These are phyloP conservation scores for Bryoerythrophyllum caledonicum DNA, from an alignment of 225 moss, liverwort and hornwort genomes.

Conservation along the genomic window DNA sequence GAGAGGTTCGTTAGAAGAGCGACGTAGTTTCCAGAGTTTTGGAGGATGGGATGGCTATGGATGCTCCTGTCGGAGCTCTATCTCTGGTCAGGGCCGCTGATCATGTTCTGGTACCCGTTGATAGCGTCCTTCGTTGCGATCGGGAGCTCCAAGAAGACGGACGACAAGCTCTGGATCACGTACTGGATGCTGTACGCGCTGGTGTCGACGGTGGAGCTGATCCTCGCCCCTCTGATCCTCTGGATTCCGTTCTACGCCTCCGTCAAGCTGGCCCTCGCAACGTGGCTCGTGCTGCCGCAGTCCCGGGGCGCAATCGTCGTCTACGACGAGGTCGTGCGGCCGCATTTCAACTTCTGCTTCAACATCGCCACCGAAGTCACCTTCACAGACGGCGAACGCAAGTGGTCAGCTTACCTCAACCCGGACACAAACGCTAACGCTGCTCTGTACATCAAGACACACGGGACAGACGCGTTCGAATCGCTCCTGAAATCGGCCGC, in stretches of 20 bases:
- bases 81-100: constrained; percentile 24
- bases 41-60: constrained; percentile 38
- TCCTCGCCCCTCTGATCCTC: constrained; percentile 23
- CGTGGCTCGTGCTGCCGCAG: constrained; percentile 40
- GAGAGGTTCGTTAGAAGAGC: neutral
- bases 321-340: constrained; percentile 20
- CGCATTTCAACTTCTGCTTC: constrained; percentile 20
- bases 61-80: constrained; percentile 1
- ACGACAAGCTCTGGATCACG: constrained; percentile 46
- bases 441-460: constrained; percentile 24
- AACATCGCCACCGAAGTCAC: constrained; percentile 12
- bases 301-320: constrained; percentile 23
- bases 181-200: constrained; percentile 46
- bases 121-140: constrained; percentile 45
- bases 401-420: constrained; percentile 28
- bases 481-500: constrained; percentile 22
- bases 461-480: constrained; percentile 28
- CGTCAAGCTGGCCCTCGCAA: constrained; percentile 26
- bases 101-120: constrained; percentile 39
- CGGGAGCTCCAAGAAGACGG: constrained; percentile 33
- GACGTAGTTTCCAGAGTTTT: too few relatives aligned
- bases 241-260: constrained; percentile 32
- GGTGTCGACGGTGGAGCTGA: constrained; percentile 33
- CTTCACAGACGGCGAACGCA: constrained; percentile 19
- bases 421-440: constrained; percentile 23